Conservation (phyloP, 495 filamentous ascomycete species). For the Aspergillus indologenus region DNA sequence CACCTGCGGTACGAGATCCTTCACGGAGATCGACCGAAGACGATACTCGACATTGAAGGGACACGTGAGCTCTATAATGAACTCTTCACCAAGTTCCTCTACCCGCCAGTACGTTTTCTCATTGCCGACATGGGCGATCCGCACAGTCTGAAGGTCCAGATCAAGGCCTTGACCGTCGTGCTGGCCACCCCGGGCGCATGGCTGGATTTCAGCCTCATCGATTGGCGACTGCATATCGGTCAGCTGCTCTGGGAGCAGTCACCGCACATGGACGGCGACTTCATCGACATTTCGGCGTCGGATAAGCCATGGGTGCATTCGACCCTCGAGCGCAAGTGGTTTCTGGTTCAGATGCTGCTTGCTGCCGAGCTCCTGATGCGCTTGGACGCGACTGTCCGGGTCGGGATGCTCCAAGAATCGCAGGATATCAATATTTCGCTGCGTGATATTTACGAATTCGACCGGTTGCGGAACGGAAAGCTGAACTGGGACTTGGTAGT, state of each 20-base stretch:
- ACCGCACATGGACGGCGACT: slow-evolving; percentile 52
- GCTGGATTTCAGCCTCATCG: slow-evolving; percentile 74
- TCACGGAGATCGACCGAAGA: slow-evolving; percentile 28
- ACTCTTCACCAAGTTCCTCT: slow-evolving; percentile 46
- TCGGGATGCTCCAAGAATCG: slow-evolving; percentile 48
- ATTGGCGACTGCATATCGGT: slow-evolving; percentile 77
- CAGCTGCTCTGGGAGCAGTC: slow-evolving; percentile 71
- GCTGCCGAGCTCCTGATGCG: slow-evolving; percentile 74
- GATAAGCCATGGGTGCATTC: slow-evolving; percentile 33
- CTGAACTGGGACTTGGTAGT: slow-evolving; percentile 79
- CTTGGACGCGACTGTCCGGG: slow-evolving; percentile 63
- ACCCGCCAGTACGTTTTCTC: slow-evolving; percentile 29
- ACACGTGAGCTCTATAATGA: slow-evolving; percentile 41
- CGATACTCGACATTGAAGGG: slow-evolving; percentile 43
- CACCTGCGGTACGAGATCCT: slow-evolving; percentile 39
- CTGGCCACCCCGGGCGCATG: slow-evolving; percentile 54
- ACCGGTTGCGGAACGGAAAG: slow-evolving; percentile 60
- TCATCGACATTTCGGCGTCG: slow-evolving; percentile 39
- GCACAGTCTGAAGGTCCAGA: slow-evolving; percentile 49
- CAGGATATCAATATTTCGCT: slow-evolving; percentile 46
- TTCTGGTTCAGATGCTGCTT: slow-evolving; percentile 75
- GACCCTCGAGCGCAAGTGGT: slow-evolving; percentile 64
- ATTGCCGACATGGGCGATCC: slow-evolving; percentile 25
- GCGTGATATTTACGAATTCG: slow-evolving; percentile 61
- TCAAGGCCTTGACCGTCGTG: slow-evolving; percentile 46